Evolutionary conservation across 1,284 basidiomycete genomes (phyloP).

Genomic region (Malassezia pachydermatis): DNA sequence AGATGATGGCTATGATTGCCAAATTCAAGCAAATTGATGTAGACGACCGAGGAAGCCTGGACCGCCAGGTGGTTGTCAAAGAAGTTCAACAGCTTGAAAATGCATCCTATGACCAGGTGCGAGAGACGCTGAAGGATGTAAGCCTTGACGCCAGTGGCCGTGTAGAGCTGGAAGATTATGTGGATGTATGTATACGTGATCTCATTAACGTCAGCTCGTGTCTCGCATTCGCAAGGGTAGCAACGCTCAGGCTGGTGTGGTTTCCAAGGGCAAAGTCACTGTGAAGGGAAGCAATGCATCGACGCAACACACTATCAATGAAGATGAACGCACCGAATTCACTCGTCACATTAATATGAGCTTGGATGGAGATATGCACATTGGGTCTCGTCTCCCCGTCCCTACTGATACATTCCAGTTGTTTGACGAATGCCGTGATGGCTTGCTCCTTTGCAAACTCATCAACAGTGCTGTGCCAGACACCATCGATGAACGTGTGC

Average conservation of each 20-base stretch:
- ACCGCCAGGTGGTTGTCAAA: slow-evolving; percentile 41
- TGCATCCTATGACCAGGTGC: slow-evolving; percentile 40
- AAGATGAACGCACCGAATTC: slow-evolving; percentile 89
- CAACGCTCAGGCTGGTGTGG: slow-evolving; percentile 49
- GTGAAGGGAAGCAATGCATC: slow-evolving; percentile 91
- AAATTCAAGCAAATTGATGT: slow-evolving; percentile 42
- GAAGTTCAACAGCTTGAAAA: slow-evolving; percentile 35
- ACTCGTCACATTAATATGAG: slow-evolving; percentile 93
- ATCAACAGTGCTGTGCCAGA: slow-evolving; percentile 99
- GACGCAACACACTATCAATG: slow-evolving; percentile 94
- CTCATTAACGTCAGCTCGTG: slow-evolving; percentile 55
- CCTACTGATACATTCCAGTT: slow-evolving; percentile 98
- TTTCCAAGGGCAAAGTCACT: slow-evolving; percentile 69
- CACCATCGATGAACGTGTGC: slow-evolving; percentile 93
- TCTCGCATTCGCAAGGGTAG: slow-evolving; percentile 60
- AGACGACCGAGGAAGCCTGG: slow-evolving; percentile 42
- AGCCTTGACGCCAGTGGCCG: slow-evolving; percentile 88
- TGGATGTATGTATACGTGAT: slow-evolving; percentile 60
- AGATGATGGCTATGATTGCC: slow-evolving; percentile 45
- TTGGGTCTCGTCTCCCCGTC: slow-evolving; percentile 74
- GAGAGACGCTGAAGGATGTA: slow-evolving; percentile 80
- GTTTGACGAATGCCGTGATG: slow-evolving; percentile 90
- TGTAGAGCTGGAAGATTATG: slow-evolving; percentile 95
- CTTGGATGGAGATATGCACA: slow-evolving; percentile 76
- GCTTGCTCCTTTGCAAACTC: slow-evolving; percentile 90